Conservation (phyloP, 345 rosid species). For the Linum trigynum region DNA sequence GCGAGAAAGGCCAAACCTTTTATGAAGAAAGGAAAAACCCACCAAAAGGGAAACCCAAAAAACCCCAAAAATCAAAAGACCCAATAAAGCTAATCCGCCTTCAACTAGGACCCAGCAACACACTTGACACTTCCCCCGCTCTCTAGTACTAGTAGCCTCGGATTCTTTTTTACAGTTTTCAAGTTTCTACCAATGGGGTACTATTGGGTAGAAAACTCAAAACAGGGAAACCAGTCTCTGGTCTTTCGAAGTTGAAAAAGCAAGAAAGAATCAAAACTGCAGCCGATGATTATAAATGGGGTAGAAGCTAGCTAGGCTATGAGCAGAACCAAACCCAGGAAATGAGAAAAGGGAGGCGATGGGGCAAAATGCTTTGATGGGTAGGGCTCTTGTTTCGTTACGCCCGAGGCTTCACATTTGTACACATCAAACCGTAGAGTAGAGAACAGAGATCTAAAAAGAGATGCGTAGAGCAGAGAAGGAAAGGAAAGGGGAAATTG, state of each 20-base stretch:
- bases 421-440: not conserved
- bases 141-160: not conserved
- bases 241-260: not conserved
- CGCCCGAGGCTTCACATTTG: not conserved
- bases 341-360: no score
- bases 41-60: not conserved
- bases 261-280: not conserved
- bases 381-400: no score
- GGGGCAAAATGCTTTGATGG: no score
- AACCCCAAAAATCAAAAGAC: not conserved
- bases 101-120: not conserved
- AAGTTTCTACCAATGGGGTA: no score
- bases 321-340: not conserved
- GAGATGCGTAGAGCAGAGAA: not conserved
- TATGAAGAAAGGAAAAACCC: not conserved
- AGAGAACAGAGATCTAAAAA: not conserved
- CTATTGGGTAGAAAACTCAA: no score
- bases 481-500: not conserved
- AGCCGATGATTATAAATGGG: no score
- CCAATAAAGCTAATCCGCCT: not conserved
- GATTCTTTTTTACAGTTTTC: not conserved
- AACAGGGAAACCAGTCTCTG: not conserved
- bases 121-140: not conserved
- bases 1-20: not conserved
- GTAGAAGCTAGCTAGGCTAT: no score